Conservation (phyloP, 2,329 filamentous ascomycete genomes). For the Fusarium verticillioides region DNA sequence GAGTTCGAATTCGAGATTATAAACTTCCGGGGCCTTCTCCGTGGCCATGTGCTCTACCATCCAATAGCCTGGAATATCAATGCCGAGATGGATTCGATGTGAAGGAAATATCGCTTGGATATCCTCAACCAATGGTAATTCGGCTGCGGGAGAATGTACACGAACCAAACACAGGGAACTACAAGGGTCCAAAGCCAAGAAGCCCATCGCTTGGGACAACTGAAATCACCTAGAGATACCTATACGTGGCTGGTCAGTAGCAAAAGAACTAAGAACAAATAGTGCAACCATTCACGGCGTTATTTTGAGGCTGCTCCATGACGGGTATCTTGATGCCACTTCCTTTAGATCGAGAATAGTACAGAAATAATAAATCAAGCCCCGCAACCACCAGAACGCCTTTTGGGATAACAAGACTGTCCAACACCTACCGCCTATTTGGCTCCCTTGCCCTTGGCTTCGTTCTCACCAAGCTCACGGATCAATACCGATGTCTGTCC, state of each 20-base stretch:
- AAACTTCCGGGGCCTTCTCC: constrained; percentile 28
- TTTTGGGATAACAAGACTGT: constrained; percentile 39
- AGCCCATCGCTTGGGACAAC: constrained; percentile 20
- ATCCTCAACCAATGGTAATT: constrained; percentile 24
- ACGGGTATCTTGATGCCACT: constrained; percentile 49
- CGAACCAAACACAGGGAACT: background rate
- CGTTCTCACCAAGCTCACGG: constrained; percentile 84
- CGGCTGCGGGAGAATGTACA: background rate
- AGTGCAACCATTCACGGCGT: background rate
- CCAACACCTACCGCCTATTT: constrained; percentile 60
- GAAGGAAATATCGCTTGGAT: constrained; percentile 30
- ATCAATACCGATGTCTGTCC: constrained; percentile 83
- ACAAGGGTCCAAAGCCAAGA: background rate
- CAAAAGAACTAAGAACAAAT: background rate
- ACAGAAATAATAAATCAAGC: constrained; percentile 41
- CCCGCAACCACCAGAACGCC: constrained; percentile 48
- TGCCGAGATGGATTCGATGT: constrained; percentile 48
- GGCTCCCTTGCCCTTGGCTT: constrained; percentile 85
- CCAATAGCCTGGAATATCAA: constrained; percentile 38
- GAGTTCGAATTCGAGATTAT: constrained; percentile 47
- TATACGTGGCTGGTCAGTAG: background rate
- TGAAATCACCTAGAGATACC: background rate
- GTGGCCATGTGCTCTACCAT: background rate
- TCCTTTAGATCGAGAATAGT: constrained; percentile 34
- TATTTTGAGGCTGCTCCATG: constrained; percentile 27